Conservation (phyloP, 2,329 filamentous ascomycete species). For the Xylaria arbuscula region DNA sequence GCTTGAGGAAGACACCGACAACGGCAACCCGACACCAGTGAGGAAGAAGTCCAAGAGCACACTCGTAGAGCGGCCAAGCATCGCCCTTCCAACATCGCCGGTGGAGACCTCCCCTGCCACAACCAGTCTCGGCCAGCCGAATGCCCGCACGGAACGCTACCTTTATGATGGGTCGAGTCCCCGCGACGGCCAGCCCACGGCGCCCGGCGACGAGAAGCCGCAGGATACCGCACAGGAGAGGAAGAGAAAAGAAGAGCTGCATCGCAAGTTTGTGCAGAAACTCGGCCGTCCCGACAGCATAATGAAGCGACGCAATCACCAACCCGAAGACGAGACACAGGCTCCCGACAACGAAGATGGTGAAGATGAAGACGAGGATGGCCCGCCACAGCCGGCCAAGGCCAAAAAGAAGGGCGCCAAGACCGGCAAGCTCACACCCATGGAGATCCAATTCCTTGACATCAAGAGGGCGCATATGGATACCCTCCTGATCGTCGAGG, state of each 20-base stretch:
- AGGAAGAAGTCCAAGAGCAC: conserved; percentile 61
- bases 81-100: conserved; percentile 55
- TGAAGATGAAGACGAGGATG: conserved; percentile 66
- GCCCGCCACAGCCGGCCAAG: conserved; percentile 59
- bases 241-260: conserved; percentile 75
- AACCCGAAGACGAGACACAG: conserved; percentile 64
- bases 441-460: conserved; percentile 92
- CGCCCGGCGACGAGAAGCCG: conserved; percentile 53
- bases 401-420: conserved; percentile 76
- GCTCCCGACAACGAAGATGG: conserved; percentile 64
- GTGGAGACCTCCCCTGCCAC: conserved; percentile 38
- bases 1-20: conserved; percentile 60
- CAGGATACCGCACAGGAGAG: conserved; percentile 63
- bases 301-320: conserved; percentile 69
- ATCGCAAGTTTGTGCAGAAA: conserved; percentile 88
- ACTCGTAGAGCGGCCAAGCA: conserved; percentile 55
- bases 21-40: conserved; percentile 55
- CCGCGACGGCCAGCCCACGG: conserved; percentile 55
- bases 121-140: conserved; percentile 43
- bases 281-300: conserved; percentile 88
- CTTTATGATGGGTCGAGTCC: conserved; percentile 60
- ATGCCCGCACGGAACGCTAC: conserved; percentile 63
- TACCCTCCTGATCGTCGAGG: conserved; percentile 90
- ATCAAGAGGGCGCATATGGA: conserved; percentile 94
- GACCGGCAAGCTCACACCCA: conserved; percentile 85